Evolutionary conservation across 257 asterid genomes (phyloP).

Genomic region (Solanum rostratum): DNA sequence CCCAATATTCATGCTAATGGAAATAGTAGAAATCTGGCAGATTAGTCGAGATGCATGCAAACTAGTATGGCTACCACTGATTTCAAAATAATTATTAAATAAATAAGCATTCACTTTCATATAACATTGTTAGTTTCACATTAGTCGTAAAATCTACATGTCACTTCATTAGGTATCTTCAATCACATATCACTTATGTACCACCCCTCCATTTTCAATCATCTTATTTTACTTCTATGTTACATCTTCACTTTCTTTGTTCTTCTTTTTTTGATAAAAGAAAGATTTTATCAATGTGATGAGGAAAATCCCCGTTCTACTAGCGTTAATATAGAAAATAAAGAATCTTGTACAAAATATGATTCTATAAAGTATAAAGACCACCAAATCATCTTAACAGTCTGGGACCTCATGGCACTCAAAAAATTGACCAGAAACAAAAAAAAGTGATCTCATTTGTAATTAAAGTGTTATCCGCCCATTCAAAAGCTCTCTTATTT

Average conservation of each 20-base stretch:
- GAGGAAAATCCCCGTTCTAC: not conserved
- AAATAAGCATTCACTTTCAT: not conserved
- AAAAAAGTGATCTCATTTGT: not conserved
- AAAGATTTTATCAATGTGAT: not conserved
- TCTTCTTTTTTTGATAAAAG: not conserved
- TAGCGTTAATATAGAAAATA: not conserved
- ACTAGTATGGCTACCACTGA: not conserved
- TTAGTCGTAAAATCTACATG: not conserved
- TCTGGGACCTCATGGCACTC: not conserved
- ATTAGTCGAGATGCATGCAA: not conserved
- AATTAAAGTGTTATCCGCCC: not conserved
- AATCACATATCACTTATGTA: not conserved
- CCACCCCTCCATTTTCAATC: not conserved
- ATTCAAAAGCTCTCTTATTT: not conserved
- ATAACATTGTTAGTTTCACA: not conserved
- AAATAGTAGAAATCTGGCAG: not conserved
- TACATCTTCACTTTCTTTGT: not conserved
- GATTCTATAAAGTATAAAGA: not conserved
- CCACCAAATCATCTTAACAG: not conserved
- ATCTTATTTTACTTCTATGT: not conserved
- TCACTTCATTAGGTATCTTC: not conserved
- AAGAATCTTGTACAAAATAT: not conserved
- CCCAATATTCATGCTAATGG: not conserved
- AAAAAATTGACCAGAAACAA: not conserved
- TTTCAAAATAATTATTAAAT: not conserved